Evolutionary conservation across 2,329 filamentous ascomycete species (phyloP).

Genomic region (Daldinia eschscholtzii): DNA sequence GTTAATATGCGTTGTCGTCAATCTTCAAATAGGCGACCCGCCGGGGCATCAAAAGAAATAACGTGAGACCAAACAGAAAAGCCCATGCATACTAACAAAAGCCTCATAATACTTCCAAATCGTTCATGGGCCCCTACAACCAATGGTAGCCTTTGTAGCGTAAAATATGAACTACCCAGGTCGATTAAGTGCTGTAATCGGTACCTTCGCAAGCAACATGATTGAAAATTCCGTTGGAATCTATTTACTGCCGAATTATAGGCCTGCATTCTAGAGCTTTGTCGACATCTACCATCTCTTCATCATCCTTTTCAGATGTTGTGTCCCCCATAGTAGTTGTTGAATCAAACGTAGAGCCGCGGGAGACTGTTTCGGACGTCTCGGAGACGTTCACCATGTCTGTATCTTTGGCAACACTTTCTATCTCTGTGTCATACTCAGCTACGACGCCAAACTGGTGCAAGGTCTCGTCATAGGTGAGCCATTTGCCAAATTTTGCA

Average conservation of each 20-base stretch:
- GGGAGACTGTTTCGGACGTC: conserved; percentile 23
- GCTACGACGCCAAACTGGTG: conserved; percentile 57
- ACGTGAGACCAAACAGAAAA: neutral
- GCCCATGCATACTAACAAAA: neutral
- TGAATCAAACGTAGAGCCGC: conserved; percentile 35
- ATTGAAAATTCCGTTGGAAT: neutral
- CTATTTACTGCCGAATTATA: conserved; percentile 34
- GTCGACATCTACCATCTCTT: conserved; percentile 41
- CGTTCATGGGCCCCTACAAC: neutral
- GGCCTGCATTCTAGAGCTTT: conserved; percentile 25
- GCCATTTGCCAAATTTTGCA: conserved; percentile 57
- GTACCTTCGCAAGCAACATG: neutral
- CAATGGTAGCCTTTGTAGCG: no score
- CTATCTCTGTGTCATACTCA: conserved; percentile 56
- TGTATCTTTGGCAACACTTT: conserved; percentile 40
- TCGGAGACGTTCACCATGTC: conserved; percentile 41
- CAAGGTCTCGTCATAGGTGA: conserved; percentile 58
- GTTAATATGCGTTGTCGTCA: neutral
- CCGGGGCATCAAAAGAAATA: neutral
- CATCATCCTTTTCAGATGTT: conserved; percentile 31
- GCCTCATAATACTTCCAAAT: neutral
- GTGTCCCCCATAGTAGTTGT: conserved; percentile 20
- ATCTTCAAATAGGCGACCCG: neutral
- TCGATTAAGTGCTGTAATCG: neutral
- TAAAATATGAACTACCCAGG: neutral